Evolutionary conservation across 495 filamentous ascomycete species (phyloP).

Genomic region (Niebla homalea): DNA sequence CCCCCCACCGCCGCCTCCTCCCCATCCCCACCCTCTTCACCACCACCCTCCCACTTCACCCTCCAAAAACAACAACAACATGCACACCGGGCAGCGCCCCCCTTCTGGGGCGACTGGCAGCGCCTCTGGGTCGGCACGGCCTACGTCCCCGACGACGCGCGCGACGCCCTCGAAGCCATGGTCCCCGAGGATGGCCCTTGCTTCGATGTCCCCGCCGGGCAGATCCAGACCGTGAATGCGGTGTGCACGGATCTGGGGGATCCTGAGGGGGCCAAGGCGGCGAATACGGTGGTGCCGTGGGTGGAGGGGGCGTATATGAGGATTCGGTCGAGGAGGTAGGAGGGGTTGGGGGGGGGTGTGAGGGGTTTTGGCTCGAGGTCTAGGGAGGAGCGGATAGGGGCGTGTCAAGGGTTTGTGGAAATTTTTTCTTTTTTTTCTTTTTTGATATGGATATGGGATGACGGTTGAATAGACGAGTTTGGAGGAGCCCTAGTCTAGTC

Average conservation of each 20-base stretch:
- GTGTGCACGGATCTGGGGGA: neutral
- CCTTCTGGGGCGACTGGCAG: too few relatives aligned
- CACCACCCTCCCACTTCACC: too few relatives aligned
- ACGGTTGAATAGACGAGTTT: neutral
- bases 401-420: neutral
- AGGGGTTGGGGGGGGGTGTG: neutral
- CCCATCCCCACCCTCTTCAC: too few relatives aligned
- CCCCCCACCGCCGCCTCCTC: too few relatives aligned
- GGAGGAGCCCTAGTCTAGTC: neutral
- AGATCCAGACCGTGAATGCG: neutral
- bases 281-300: neutral
- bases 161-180: too few relatives aligned
- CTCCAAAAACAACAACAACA: too few relatives aligned
- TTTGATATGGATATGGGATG: neutral
- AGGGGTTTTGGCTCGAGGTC: neutral
- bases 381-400: neutral
- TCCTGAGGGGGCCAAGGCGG: neutral
- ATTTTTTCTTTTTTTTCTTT: neutral
- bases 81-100: too few relatives aligned
- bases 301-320: neutral
- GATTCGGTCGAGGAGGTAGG: neutral
- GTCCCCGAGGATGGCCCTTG: too few relatives aligned
- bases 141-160: too few relatives aligned
- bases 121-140: too few relatives aligned
- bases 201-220: slow-evolving; percentile 1